Base-by-base conservation (phyloP, 2,329 filamentous ascomycete genomes). In the Magnaporthiopsis rhizophila region DNA sequence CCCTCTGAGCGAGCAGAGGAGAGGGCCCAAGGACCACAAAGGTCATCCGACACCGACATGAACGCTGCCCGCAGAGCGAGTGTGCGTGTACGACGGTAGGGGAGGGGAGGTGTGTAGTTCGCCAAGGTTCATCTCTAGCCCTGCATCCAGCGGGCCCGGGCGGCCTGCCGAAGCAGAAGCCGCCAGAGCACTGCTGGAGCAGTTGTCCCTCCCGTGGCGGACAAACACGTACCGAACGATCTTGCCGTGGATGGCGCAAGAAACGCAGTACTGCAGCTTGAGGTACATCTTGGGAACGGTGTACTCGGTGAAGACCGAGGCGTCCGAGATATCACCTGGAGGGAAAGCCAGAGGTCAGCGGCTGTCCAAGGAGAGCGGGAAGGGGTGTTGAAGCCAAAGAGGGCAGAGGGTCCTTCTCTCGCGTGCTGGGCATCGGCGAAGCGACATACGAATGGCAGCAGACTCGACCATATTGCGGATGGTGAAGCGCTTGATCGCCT, bases 211-310 rank as follows among this genome's bases (percentile, higher is more conserved):
- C 81, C 79, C 75, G 71, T 76, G 70, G 74, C 66, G 77, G 76
- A 83, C 79, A 79, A 80, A 87, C 62, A 62, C 93, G 82, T 95
- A 98, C 94, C 95, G 94, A 83, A 99, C 96, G 82, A 99, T 99
- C 91, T 99, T 99, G 88, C 95, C 95, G 88, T 99, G 95, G 74
- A 99, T 99, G 78, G 95, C 95, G 85, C 95, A 99, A 83, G 94
- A 98, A 79, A 99, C 95, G 83, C 95, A 99, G 92, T 99, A 99
- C 87, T 99, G 95, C 81, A 99, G 90, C 90, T 99, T 99, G 84
- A 99, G 87, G 91, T 99, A 99, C 96, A 99, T 99, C 91, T 99
- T 99, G 84, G 95, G 95, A 78, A 99, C 94, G 74, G 92, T 93
- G 88, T 99, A 99, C 86, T 99, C 95, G 77, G 90, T 82, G 85